Evolutionary conservation across 2,329 filamentous ascomycete species (phyloP), one percentile per base, ranked within the genome.

Genomic region (Sporothrix globosa): DNA sequence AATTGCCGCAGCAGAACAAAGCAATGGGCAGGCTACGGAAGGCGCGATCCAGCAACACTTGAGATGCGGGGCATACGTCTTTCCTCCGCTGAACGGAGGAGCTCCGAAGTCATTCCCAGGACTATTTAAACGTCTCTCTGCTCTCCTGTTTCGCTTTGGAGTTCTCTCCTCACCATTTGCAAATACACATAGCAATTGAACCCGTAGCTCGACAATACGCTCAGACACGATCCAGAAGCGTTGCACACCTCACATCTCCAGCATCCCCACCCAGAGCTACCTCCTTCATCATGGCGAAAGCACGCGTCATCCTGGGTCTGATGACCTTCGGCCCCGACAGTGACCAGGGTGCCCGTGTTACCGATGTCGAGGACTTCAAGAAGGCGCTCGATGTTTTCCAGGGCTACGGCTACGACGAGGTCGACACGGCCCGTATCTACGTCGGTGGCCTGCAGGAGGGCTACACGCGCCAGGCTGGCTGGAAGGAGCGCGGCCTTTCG

Each of bases 361-460:
- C 91, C 11, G 82, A 84, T 69, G 44, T 84, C 2, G 79, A 87
- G 71, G 90, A 91, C 56, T 93, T 90, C 82, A 91, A 90, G 75
- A 86, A 86, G 75, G 86, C 86, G 56, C 87, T 97, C 50, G 90
- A 95, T 77, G 84, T 90, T 73, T 88, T 97, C 77, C 91, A 95
- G 79, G 82, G 84, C n/a, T 86, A 89, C 70, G 92, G 92, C 50
- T 95, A 96, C 82, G 89, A 90, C 77, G 93, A 97, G 77, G 81
- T 97, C 50, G 93, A 97, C 78, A 97, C 93, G 1, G 92, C 93
- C 0, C 87, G 92, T 34, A 78, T 87, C 70, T 97, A 97, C 76
- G 82, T 91, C 19, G 88, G 81, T 61, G 88, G 90, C 65, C 81
- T 88, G 74, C 92, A 97, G 78, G 93, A 97, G 80, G 90, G 86